phyloP scores from a whole-genome alignment of 2,329 filamentous ascomycete genomes.

The Colletotrichum coccodes region DNA sequence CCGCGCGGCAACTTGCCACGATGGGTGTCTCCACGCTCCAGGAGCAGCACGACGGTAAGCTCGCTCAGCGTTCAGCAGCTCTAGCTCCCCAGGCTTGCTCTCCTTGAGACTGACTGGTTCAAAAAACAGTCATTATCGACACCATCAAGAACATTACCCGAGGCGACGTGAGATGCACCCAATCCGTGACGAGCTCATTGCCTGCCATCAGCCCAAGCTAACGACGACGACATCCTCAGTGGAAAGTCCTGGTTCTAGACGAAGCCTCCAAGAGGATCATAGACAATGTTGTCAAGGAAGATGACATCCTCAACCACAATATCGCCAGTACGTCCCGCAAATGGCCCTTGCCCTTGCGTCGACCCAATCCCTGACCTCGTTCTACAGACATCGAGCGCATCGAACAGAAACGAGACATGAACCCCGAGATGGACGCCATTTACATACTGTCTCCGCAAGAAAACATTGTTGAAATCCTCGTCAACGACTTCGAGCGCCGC shows the following conservation, averaged over 20 bases:
- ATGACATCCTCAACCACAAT: constrained; percentile 96
- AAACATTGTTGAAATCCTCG: constrained; percentile 91
- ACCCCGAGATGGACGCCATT: constrained; percentile 92
- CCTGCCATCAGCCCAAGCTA: constrained; percentile 6
- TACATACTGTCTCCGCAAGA: constrained; percentile 89
- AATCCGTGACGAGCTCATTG: not conserved
- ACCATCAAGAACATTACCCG: constrained; percentile 82
- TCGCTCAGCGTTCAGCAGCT: not conserved
- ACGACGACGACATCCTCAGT: constrained; percentile 61
- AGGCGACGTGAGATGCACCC: constrained; percentile 73
- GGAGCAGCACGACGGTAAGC: constrained; percentile 66
- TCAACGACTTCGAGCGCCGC: constrained; percentile 88
- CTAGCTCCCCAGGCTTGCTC: not conserved
- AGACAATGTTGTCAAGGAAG: constrained; percentile 91
- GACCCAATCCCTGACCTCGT: constrained; percentile 31
- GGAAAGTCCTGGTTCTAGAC: constrained; percentile 96
- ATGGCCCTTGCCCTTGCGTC: not conserved
- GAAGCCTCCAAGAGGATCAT: constrained; percentile 84
- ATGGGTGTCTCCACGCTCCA: constrained; percentile 86
- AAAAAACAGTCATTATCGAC: constrained; percentile 68
- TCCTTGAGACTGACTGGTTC: constrained; percentile 43
- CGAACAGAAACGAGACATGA: constrained; percentile 83
- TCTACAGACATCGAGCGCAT: constrained; percentile 89
- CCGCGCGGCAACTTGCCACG: constrained; percentile 47
- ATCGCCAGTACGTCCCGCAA: constrained; percentile 79